Percentiles rank a stretch among this genome's conserved stretches.
Evolutionary conservation across 1,139 yeast genomes (phyloP).

Genomic region (Pneumocystis carinii): DNA sequence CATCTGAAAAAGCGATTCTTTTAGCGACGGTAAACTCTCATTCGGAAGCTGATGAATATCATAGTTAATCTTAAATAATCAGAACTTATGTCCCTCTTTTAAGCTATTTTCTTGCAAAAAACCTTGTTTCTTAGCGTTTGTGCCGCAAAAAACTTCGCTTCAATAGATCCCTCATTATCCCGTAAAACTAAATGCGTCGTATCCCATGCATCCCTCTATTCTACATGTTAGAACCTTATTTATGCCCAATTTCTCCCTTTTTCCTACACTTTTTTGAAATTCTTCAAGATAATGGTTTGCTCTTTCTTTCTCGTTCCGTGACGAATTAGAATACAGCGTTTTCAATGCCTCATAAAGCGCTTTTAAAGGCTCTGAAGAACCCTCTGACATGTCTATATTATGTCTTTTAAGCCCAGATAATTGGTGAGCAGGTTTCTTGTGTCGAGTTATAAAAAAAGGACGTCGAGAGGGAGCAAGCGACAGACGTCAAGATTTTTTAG

Average conservation of each 20-base stretch:
- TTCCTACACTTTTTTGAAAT: conserved; percentile 55
- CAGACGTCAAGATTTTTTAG: neutral
- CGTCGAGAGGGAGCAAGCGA: neutral
- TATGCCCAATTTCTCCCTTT: conserved; percentile 2
- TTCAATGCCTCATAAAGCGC: conserved; percentile 35
- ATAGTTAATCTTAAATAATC: conserved; percentile 38
- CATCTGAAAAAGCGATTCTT: conserved; percentile 45
- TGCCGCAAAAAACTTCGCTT: conserved; percentile 66
- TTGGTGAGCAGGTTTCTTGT: neutral
- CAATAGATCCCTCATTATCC: conserved; percentile 25
- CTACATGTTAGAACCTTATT: neutral
- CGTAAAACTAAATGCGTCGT: conserved; percentile 24
- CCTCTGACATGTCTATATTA: neutral
- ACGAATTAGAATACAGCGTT: conserved; percentile 45
- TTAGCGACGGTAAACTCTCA: conserved; percentile 38
- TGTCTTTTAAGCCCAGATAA: conserved; percentile 6
- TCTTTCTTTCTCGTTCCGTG: conserved; percentile 36
- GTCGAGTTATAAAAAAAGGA: too few relatives aligned
- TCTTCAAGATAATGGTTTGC: conserved; percentile 58
- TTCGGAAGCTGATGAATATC: conserved; percentile 65
- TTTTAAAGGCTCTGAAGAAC: neutral
- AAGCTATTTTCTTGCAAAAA: neutral
- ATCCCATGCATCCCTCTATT: conserved; percentile 29
- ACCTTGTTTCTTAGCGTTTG: conserved; percentile 74
- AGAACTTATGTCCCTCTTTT: neutral